These are phyloP conservation scores for Epichloe uncinata DNA, from an alignment of 2,329 filamentous ascomycete species.

Conservation along the genomic window DNA sequence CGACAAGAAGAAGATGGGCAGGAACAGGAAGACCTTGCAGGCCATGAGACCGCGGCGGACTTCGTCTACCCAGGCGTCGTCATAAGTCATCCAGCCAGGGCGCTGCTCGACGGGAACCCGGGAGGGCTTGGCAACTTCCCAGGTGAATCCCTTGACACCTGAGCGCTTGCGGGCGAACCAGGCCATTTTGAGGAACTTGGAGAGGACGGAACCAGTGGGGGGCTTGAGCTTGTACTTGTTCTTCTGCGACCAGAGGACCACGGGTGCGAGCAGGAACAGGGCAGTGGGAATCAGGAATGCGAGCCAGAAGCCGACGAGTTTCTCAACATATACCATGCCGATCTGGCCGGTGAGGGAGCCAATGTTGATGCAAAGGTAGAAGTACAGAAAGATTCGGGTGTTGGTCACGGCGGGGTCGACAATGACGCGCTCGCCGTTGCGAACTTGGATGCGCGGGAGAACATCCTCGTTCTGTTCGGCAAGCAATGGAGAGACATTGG, in stretches of 20 bases:
- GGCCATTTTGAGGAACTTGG: constrained; percentile 52
- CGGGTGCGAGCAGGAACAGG: constrained; percentile 48
- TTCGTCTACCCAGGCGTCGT: constrained; percentile 74
- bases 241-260: constrained; percentile 47
- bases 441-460: constrained; percentile 41
- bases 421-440: constrained; percentile 52
- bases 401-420: constrained; percentile 57
- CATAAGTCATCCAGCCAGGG: constrained; percentile 67
- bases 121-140: constrained; percentile 57
- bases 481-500: constrained; percentile 60
- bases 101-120: constrained; percentile 39
- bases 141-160: constrained; percentile 52
- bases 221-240: constrained; percentile 47
- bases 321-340: constrained; percentile 59
- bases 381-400: constrained; percentile 55
- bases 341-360: constrained; percentile 45
- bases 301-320: constrained; percentile 65
- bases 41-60: constrained; percentile 56
- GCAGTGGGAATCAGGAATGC: constrained; percentile 54
- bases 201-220: constrained; percentile 59
- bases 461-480: constrained; percentile 55
- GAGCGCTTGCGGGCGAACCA: constrained; percentile 48
- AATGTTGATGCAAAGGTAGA: constrained; percentile 44
- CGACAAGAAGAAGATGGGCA: constrained; percentile 48
- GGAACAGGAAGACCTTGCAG: constrained; percentile 59